phyloP scores from a whole-genome alignment of 2,329 filamentous ascomycete species.

The Aureobasidium sp. region DNA sequence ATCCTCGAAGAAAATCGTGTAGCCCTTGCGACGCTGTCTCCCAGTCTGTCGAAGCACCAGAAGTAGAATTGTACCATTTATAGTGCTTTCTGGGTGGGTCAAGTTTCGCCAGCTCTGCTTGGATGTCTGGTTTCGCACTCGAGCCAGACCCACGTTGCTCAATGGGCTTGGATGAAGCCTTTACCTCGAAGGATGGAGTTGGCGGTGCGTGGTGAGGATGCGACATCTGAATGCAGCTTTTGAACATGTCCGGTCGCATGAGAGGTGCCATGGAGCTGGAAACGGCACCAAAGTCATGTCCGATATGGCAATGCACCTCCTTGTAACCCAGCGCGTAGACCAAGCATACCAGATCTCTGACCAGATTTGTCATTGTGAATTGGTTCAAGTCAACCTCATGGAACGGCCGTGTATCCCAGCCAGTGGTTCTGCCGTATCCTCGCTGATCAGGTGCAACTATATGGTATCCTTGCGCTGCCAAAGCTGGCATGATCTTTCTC shows the following conservation, averaged over 20 bases:
- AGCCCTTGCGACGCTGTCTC: constrained; percentile 43
- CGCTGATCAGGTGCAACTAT: constrained; percentile 60
- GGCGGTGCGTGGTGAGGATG: constrained; percentile 53
- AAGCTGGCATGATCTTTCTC: constrained; percentile 51
- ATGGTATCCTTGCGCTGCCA: constrained; percentile 54
- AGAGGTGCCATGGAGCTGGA: constrained; percentile 51
- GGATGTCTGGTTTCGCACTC: constrained; percentile 36
- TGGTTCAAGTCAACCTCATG: constrained; percentile 46
- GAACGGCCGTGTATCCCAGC: constrained; percentile 46
- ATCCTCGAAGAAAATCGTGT: constrained; percentile 53
- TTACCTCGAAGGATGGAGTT: constrained; percentile 39
- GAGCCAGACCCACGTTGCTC: background rate
- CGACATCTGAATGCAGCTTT: constrained; percentile 52
- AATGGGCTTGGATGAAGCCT: constrained; percentile 18
- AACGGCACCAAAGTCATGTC: constrained; percentile 60
- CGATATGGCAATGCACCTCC: constrained; percentile 50
- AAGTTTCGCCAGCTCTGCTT: constrained; percentile 45
- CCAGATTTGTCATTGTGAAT: constrained; percentile 50
- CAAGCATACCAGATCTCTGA: constrained; percentile 53
- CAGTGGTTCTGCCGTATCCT: constrained; percentile 57
- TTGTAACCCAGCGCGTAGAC: constrained; percentile 53
- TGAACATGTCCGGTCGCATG: constrained; percentile 56
- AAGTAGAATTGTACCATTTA: constrained; percentile 55
- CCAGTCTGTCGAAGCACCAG: constrained; percentile 41
- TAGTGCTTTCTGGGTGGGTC: constrained; percentile 57